Conservation (phyloP, 2,329 filamentous ascomycete species). For the Xylaria hypoxylon region DNA sequence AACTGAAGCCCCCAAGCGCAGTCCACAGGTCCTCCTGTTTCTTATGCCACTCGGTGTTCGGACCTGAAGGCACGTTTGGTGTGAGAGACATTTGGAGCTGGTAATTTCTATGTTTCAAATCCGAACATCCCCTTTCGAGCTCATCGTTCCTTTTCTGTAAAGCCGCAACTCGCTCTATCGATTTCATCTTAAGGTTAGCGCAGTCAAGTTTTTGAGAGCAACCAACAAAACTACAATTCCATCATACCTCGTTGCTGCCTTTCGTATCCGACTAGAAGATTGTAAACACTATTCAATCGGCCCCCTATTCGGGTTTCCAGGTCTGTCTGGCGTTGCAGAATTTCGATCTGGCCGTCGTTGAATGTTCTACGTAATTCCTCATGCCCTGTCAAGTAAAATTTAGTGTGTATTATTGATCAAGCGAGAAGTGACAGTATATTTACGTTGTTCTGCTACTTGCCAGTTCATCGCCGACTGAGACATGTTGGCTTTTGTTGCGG, state of each 20-base stretch:
- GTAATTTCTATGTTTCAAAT: slow-evolving; percentile 1
- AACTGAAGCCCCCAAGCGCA: background rate
- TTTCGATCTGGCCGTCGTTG: background rate
- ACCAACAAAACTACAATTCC: background rate
- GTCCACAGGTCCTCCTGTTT: background rate
- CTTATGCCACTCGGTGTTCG: background rate
- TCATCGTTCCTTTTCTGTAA: slow-evolving; percentile 1
- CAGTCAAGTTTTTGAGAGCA: background rate
- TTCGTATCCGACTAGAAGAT: background rate
- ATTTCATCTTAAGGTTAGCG: background rate
- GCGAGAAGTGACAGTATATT: background rate
- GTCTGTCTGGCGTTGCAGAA: background rate
- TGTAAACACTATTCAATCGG: background rate
- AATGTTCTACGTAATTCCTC: background rate
- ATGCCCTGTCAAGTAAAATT: background rate
- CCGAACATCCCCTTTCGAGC: background rate
- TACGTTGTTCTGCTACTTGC: background rate
- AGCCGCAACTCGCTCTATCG: background rate
- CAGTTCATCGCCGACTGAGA: background rate
- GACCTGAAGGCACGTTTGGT: background rate
- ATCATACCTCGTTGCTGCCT: background rate
- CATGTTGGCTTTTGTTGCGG: background rate
- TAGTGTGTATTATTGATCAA: background rate
- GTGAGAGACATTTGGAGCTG: background rate
- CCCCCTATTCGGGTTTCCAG: background rate